A percentile compares a stretch with the other conserved stretches of the same genome.
Evolutionary conservation across 495 filamentous ascomycete genomes (phyloP).

Genomic region (Annulohypoxylon stygium): DNA sequence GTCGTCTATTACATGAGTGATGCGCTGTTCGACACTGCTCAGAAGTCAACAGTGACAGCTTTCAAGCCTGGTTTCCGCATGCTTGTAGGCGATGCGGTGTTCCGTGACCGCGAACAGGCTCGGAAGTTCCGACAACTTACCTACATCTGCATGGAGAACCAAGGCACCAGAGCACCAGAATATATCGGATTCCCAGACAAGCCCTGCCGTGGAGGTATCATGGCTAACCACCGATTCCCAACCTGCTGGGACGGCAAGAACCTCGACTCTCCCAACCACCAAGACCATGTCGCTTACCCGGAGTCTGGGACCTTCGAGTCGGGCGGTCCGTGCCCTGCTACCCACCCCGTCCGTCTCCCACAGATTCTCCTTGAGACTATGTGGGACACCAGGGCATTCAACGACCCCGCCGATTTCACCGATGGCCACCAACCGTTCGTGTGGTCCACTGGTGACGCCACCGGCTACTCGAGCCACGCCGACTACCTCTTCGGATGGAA

Average conservation of each 20-base stretch:
- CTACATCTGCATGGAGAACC: conserved; percentile 53
- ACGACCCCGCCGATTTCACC: conserved; percentile 56
- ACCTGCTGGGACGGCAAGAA: conserved; percentile 55
- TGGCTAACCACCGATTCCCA: conserved; percentile 54
- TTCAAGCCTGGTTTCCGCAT: conserved; percentile 64
- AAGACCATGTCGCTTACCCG: conserved; percentile 58
- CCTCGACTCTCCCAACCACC: conserved; percentile 57
- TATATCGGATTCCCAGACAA: conserved; percentile 40
- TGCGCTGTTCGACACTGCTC: conserved; percentile 60
- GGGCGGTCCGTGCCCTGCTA: conserved; percentile 53
- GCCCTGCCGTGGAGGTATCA: conserved; percentile 56
- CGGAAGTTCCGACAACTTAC: conserved; percentile 56
- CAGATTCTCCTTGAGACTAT: conserved; percentile 57
- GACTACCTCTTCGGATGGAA: conserved; percentile 55
- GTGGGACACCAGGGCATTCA: conserved; percentile 54
- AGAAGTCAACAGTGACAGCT: conserved; percentile 60
- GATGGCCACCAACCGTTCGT: conserved; percentile 61
- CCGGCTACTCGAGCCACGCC: conserved; percentile 50
- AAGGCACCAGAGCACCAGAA: conserved; percentile 43
- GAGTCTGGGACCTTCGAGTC: conserved; percentile 55
- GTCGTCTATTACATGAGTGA: conserved; percentile 67
- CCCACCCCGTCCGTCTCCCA: conserved; percentile 47
- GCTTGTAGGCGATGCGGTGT: conserved; percentile 55
- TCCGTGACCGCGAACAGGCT: conserved; percentile 52
- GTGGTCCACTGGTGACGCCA: conserved; percentile 59